phyloP scores from a whole-genome alignment of 768 basidiomycete genomes.

The Holtermanniella nyarrowii region DNA sequence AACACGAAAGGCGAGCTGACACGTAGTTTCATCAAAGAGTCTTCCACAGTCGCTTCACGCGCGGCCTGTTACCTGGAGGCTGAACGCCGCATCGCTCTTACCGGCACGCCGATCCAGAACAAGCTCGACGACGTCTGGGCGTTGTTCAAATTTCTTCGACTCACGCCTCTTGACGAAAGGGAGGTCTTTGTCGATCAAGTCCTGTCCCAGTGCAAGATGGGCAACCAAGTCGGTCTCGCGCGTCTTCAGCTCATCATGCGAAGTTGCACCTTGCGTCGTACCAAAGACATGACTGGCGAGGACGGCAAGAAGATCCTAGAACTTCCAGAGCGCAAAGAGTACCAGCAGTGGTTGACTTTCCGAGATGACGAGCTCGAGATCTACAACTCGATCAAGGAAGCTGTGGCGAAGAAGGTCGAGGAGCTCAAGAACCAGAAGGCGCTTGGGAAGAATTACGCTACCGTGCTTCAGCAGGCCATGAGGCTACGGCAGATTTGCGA shows the following conservation, averaged over 20 bases:
- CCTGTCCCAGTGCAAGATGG: constrained; percentile 83
- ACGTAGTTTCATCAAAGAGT: constrained; percentile 90
- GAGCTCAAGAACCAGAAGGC: constrained; percentile 78
- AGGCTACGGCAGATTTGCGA: constrained; percentile 96
- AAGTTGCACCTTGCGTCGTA: constrained; percentile 88
- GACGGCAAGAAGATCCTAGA: constrained; percentile 77
- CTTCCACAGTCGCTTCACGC: constrained; percentile 81
- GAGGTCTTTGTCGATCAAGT: constrained; percentile 86
- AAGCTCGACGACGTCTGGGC: constrained; percentile 97
- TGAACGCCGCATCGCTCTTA: constrained; percentile 82
- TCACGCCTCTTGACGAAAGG: constrained; percentile 88
- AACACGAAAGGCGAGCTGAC: constrained; percentile 2
- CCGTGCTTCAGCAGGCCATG: constrained; percentile 90
- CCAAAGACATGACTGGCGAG: constrained; percentile 74
- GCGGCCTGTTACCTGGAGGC: constrained; percentile 92
- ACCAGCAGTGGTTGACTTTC: constrained; percentile 74
- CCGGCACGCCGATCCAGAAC: constrained; percentile 99
- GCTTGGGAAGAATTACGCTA: constrained; percentile 97
- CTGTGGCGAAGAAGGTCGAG: constrained; percentile 84
- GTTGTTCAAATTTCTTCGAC: constrained; percentile 85
- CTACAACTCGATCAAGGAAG: constrained; percentile 78
- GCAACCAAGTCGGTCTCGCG: constrained; percentile 67
- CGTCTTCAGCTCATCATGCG: constrained; percentile 97
- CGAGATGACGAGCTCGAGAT: constrained; percentile 69
- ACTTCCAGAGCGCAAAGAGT: constrained; percentile 81